These are phyloP conservation scores for Nakataea oryzae DNA, from an alignment of 2,329 filamentous ascomycete genomes.

Conservation along the genomic window DNA sequence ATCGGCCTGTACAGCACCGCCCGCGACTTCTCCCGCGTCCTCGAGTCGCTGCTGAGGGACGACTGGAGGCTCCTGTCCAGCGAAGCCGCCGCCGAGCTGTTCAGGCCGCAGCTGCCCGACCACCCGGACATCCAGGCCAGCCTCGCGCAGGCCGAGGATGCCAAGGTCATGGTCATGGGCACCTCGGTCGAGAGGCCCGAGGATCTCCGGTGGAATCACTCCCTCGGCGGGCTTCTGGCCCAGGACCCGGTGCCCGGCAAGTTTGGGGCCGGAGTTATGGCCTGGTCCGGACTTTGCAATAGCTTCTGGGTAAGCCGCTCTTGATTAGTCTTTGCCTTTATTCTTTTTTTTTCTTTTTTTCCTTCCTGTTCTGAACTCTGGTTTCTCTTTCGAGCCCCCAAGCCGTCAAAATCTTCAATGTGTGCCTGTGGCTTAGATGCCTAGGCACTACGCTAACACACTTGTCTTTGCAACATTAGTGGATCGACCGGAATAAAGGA, in stretches of 20 bases:
- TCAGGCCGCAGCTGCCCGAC: slow-evolving; percentile 2
- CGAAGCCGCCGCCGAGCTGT: neutral
- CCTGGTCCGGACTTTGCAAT: slow-evolving; percentile 1
- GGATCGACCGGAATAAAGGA: slow-evolving; percentile 2
- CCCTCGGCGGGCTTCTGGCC: neutral
- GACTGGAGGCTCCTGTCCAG: slow-evolving; percentile 1
- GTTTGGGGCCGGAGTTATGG: neutral
- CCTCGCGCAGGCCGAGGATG: neutral
- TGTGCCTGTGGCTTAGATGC: no score
- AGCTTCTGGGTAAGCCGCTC: neutral
- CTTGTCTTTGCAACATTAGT: neutral
- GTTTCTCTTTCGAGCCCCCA: neutral
- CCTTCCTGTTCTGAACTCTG: neutral
- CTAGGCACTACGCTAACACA: neutral
- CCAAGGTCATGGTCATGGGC: neutral
- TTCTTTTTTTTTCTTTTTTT: neutral
- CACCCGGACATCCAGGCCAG: neutral
- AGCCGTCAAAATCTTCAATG: neutral
- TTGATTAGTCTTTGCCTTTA: no score
- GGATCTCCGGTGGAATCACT: neutral
- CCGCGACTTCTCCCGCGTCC: neutral
- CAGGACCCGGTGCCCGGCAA: neutral
- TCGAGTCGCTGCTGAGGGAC: slow-evolving; percentile 2
- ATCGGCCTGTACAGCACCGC: neutral
- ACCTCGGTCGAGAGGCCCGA: neutral